phyloP scores from a whole-genome alignment of 441 rosid genomes.

The Flueggea neowawraea region DNA sequence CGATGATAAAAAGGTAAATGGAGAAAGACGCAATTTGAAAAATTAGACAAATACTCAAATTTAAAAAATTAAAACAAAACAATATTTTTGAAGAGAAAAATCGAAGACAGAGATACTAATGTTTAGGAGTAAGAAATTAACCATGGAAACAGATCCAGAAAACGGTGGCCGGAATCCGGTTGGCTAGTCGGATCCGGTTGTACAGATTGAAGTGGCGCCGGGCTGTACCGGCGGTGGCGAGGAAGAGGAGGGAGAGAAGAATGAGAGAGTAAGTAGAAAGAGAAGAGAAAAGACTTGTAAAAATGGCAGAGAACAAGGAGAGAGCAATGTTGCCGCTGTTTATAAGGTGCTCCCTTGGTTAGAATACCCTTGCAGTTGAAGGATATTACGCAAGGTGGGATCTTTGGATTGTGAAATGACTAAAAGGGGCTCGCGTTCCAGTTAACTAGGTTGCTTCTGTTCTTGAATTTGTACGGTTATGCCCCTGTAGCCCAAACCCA shows the following conservation, averaged over 20 bases:
- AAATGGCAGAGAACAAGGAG: conserved; percentile 2
- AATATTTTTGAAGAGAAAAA: background rate
- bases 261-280: background rate
- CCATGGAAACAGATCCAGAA: background rate
- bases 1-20: background rate
- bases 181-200: conserved; percentile 13
- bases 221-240: conserved; percentile 1
- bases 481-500: too few species aligned
- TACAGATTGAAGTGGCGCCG: conserved; percentile 10
- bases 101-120: background rate
- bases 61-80: background rate
- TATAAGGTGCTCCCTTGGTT: conserved; percentile 7
- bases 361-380: conserved; percentile 3
- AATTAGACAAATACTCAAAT: background rate
- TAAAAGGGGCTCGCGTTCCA: too few species aligned
- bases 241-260: background rate
- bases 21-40: background rate
- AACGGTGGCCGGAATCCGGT: conserved; percentile 7
- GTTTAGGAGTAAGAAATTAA: background rate
- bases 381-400: too few species aligned
- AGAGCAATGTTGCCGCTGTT: background rate
- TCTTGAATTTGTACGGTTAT: too few species aligned
- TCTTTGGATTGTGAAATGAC: too few species aligned
- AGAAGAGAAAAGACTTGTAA: background rate
- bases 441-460: too few species aligned